phyloP scores from a whole-genome alignment of 352 stramenopile genomes.

The Phytophthora citricola region DNA sequence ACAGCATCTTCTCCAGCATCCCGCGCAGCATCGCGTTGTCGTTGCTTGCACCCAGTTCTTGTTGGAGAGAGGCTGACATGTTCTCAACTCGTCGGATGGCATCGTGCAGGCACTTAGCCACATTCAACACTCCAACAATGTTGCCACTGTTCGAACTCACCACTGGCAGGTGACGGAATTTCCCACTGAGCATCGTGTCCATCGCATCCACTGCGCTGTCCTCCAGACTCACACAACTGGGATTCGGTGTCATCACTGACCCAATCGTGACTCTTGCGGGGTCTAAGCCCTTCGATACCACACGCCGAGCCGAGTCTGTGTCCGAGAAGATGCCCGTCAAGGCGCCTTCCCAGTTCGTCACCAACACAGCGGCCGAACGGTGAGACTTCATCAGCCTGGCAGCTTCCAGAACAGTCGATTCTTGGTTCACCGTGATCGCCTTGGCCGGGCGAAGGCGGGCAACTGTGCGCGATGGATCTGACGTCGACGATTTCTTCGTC shows the following conservation, averaged over 20 bases:
- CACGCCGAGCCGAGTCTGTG: conserved; percentile 83
- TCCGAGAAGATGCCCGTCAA: conserved; percentile 97
- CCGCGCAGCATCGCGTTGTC: conserved; percentile 68
- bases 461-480: conserved; percentile 75
- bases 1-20: conserved; percentile 92
- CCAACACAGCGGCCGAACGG: conserved; percentile 91
- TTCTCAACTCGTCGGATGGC: conserved; percentile 97
- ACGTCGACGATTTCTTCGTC: conserved; percentile 62
- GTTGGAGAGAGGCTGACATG: conserved; percentile 79
- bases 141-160: conserved; percentile 77
- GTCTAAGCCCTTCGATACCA: conserved; percentile 81
- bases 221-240: conserved; percentile 82
- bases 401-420: conserved; percentile 88
- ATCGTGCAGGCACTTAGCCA: conserved; percentile 98
- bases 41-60: conserved; percentile 71
- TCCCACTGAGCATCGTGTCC: conserved; percentile 87
- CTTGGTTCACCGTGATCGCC: conserved; percentile 85
- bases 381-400: conserved; percentile 92
- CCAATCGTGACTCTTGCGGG: conserved; percentile 68
- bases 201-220: conserved; percentile 86
- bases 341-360: conserved; percentile 86
- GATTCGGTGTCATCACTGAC: conserved; percentile 87
- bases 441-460: conserved; percentile 85
- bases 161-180: conserved; percentile 98
- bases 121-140: conserved; percentile 97